Conservation (phyloP, 495 filamentous ascomycete species). For the Penicillium atrosanguineum region DNA sequence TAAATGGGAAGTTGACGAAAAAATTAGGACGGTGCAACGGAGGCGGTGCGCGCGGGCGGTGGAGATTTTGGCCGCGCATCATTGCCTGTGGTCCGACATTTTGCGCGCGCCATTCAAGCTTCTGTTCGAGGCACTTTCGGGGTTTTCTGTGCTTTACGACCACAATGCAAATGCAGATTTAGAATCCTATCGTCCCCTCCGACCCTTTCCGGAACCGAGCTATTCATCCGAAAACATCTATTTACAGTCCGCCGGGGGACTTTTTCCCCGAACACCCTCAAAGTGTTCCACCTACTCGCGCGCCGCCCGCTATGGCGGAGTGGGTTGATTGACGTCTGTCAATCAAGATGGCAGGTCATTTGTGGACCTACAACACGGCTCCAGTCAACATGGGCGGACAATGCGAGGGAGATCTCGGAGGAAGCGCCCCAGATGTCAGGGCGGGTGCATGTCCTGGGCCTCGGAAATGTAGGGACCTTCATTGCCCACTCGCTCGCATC, state of each 20-base stretch:
- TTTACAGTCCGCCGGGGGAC: conserved; percentile 3
- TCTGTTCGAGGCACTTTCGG: background rate
- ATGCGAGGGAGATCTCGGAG: conserved; percentile 24
- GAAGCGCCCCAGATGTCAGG: conserved; percentile 31
- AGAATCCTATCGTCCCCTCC: background rate
- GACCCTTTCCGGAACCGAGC: background rate
- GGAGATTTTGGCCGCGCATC: conserved; percentile 16
- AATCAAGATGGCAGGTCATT: conserved; percentile 2
- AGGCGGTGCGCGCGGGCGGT: conserved; percentile 25
- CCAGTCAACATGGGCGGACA: conserved; percentile 34
- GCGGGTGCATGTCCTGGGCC: conserved; percentile 58
- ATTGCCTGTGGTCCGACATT: background rate
- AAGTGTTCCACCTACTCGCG: conserved; percentile 36
- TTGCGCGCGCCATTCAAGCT: background rate
- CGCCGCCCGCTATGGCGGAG: conserved; percentile 42
- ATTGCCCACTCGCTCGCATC: conserved; percentile 58
- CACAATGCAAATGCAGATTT: background rate
- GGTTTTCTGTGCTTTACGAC: background rate
- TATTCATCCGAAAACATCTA: background rate
- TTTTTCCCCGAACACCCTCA: conserved; percentile 20
- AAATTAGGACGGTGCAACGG: conserved; percentile 19
- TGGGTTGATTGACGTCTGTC: conserved; percentile 17
- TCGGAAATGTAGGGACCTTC: conserved; percentile 58
- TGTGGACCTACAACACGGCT: conserved; percentile 9
- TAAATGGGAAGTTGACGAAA: conserved; percentile 16